These are phyloP conservation scores for Colletotrichum echinochloae DNA, from an alignment of 2,329 filamentous ascomycete genomes.

Conservation along the genomic window DNA sequence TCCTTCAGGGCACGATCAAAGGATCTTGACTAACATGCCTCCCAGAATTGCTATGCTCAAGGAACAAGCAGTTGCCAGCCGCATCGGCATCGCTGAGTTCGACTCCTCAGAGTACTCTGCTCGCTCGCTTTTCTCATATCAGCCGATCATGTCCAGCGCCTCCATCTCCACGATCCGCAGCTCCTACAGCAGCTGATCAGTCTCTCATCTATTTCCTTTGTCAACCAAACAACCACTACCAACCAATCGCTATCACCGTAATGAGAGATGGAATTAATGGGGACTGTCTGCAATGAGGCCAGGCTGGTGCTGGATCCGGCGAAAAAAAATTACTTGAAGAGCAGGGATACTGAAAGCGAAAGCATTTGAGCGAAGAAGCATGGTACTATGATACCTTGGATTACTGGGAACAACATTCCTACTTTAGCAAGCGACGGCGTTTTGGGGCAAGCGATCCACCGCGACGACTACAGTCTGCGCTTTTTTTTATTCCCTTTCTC, in stretches of 20 bases:
- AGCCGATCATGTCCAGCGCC: constrained; percentile 31
- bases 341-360: neutral
- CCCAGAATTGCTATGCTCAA: constrained; percentile 62
- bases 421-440: constrained; percentile 35
- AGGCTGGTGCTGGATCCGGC: constrained; percentile 23
- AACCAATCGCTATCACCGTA: constrained; percentile 2
- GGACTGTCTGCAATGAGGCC: constrained; percentile 15
- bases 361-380: constrained; percentile 17
- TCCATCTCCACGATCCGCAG: constrained; percentile 37
- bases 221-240: neutral
- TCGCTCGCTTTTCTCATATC: constrained; percentile 33
- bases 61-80: constrained; percentile 64
- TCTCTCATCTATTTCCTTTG: neutral
- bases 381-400: constrained; percentile 30
- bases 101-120: constrained; percentile 27
- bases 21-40: constrained; percentile 20
- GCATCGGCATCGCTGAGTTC: constrained; percentile 58
- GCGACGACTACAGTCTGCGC: constrained; percentile 25
- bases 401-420: constrained; percentile 3
- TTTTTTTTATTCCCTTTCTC: neutral
- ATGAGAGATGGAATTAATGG: constrained; percentile 29
- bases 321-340: neutral
- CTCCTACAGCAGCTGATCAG: constrained; percentile 21
- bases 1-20: neutral
- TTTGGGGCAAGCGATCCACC: constrained; percentile 9